Evolutionary conservation across 805 yeast genomes (phyloP).

Genomic region (Saccharomycopsis sp.): DNA sequence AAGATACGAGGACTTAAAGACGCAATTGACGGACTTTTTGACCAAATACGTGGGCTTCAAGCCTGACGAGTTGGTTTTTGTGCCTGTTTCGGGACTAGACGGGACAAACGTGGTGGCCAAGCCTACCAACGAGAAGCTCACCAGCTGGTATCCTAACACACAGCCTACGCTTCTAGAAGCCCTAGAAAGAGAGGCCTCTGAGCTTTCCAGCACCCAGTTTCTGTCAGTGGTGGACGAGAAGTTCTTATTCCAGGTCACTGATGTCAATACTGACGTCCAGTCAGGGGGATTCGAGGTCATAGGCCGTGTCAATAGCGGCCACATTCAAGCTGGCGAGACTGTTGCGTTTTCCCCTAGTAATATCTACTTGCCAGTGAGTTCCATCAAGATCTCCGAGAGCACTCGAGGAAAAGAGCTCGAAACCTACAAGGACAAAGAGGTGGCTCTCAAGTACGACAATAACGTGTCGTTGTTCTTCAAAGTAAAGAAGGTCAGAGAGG

Average conservation of each 20-base stretch:
- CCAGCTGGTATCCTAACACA: conserved; percentile 77
- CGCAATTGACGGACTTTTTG: conserved; percentile 45
- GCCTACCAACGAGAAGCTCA: conserved; percentile 29
- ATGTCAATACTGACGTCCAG: conserved; percentile 43
- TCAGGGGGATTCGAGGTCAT: conserved; percentile 44
- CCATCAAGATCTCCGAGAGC: conserved; percentile 15
- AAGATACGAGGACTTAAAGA: conserved; percentile 45
- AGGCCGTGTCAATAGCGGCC: conserved; percentile 66
- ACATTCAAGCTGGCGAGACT: conserved; percentile 64
- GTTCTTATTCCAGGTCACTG: conserved; percentile 57
- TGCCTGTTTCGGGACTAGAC: conserved; percentile 64
- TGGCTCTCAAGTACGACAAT: conserved; percentile 19
- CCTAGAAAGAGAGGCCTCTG: conserved; percentile 50
- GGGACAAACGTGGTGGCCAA: conserved; percentile 59
- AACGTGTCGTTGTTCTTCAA: conserved; percentile 19
- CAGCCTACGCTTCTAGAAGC: conserved; percentile 90
- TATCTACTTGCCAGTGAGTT: conserved; percentile 23
- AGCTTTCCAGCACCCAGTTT: conserved; percentile 13
- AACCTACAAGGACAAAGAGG: conserved; percentile 9
- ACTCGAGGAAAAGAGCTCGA: conserved; percentile 16
- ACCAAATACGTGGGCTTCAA: conserved; percentile 45
- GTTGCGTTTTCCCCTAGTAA: conserved; percentile 49
- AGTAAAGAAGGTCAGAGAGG: conserved; percentile 17
- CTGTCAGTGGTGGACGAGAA: conserved; percentile 31
- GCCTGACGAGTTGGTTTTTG: conserved; percentile 35